Percentiles rank a stretch among this genome's conserved stretches.
Conservation (phyloP, 2,329 filamentous ascomycete genomes). For the Drechslera avenae region DNA sequence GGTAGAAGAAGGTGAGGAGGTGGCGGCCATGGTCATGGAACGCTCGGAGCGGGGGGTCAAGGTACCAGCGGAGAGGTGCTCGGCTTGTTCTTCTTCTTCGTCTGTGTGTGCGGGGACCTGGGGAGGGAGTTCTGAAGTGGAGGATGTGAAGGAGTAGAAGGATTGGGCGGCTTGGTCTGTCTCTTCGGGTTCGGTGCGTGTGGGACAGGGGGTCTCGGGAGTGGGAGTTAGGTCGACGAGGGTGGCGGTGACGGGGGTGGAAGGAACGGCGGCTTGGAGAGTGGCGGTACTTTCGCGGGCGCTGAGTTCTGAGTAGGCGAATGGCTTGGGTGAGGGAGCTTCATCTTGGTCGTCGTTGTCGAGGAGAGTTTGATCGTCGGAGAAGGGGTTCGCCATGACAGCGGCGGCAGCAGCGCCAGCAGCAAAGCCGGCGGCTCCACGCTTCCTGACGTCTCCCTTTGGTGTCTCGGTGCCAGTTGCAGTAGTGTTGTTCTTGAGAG, state of each 20-base stretch:
- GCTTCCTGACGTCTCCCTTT: slow-evolving; percentile 30
- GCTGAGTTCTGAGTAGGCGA: slow-evolving; percentile 29
- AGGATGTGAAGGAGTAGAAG: slow-evolving; percentile 46
- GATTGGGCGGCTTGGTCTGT: slow-evolving; percentile 38
- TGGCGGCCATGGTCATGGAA: slow-evolving; percentile 34
- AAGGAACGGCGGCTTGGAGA: slow-evolving; percentile 21
- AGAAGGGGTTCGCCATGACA: slow-evolving; percentile 52
- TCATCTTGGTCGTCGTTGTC: slow-evolving; percentile 46
- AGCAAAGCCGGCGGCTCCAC: slow-evolving; percentile 46
- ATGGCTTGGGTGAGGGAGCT: slow-evolving; percentile 35
- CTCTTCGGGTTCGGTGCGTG: slow-evolving; percentile 15
- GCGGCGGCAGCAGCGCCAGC: slow-evolving; percentile 46
- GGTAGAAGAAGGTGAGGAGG: slow-evolving; percentile 31
- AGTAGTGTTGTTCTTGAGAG: slow-evolving; percentile 37
- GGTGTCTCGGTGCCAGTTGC: slow-evolving; percentile 30
- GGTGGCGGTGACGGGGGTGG: slow-evolving; percentile 16
- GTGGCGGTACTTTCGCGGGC: slow-evolving; percentile 42
- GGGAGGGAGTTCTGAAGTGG: slow-evolving; percentile 16
- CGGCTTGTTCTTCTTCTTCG: slow-evolving; percentile 31
- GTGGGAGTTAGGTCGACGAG: slow-evolving; percentile 45
- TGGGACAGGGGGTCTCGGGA: slow-evolving; percentile 20
- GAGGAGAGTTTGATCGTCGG: slow-evolving; percentile 51
- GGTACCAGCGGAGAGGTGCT: slow-evolving; percentile 41
- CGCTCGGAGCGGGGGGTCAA: slow-evolving; percentile 47
- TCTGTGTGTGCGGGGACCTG: slow-evolving; percentile 7